Percentiles rank a stretch among this genome's conserved stretches.
Evolutionary conservation across 2,329 filamentous ascomycete genomes (phyloP).

Genomic region (Arthrobotrys sinensis): DNA sequence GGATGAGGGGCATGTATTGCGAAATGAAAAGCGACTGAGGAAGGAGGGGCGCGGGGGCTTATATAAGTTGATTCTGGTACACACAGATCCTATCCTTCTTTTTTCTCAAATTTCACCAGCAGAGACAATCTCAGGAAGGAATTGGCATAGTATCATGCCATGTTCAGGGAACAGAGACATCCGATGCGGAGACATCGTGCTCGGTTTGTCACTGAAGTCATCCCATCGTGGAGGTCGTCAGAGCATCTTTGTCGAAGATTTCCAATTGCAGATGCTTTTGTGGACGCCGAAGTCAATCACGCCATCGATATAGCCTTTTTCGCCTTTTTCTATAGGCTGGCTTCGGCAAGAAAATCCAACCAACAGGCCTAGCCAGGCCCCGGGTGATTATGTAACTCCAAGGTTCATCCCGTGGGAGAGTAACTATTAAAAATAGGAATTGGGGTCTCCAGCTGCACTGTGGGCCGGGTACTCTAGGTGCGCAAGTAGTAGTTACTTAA

Average conservation of each 20-base stretch:
- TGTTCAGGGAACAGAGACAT: slow-evolving; percentile 33
- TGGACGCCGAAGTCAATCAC: slow-evolving; percentile 59
- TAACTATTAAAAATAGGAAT: slow-evolving; percentile 24
- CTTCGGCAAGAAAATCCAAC: slow-evolving; percentile 24
- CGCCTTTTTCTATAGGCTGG: slow-evolving; percentile 33
- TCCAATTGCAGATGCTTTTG: slow-evolving; percentile 31
- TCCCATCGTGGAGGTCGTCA: slow-evolving; percentile 31
- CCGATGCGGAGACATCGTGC: slow-evolving; percentile 22
- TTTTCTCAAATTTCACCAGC: too few relatives aligned
- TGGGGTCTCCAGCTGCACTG: slow-evolving; percentile 5
- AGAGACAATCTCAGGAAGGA: slow-evolving; percentile 18
- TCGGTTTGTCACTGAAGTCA: slow-evolving; percentile 23
- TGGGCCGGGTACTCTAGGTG: neutral
- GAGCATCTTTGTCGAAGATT: slow-evolving; percentile 26
- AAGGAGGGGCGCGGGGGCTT: slow-evolving; percentile 22
- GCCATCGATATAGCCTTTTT: slow-evolving; percentile 52
- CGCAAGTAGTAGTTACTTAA: neutral
- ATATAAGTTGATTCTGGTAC: neutral
- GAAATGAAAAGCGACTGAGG: slow-evolving; percentile 19
- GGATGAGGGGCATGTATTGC: slow-evolving; percentile 24
- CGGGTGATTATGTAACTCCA: slow-evolving; percentile 33
- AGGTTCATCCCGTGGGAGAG: slow-evolving; percentile 22
- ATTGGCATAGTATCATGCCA: slow-evolving; percentile 32
- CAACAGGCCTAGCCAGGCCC: slow-evolving; percentile 13
- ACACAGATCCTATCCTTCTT: too few relatives aligned